Base-by-base conservation (phyloP, 2,329 filamentous ascomycete species). In the Nemania sp. region DNA sequence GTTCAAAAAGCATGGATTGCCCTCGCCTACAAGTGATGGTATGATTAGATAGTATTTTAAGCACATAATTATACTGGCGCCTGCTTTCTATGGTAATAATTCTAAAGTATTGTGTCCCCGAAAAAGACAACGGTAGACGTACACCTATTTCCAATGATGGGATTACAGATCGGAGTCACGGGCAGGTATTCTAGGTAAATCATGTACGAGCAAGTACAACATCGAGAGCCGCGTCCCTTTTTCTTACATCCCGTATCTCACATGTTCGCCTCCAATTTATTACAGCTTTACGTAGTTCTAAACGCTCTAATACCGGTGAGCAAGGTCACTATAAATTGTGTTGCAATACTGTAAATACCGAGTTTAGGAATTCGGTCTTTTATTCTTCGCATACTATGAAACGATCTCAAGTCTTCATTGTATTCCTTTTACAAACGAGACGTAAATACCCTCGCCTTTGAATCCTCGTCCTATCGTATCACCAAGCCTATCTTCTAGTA, bases 361-460 rank as follows among this genome's bases (percentile, higher is more conserved):
- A 20, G 5, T 62, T 47, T 8, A 4, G 26, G 26, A 26, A 26
- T 47, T 24, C 18, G 18, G 32, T 11, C 5, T 11, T 55, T 35
- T 10, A 1, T 35, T 10, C 13, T 54, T 45, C 24, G 26, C n/a
- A n/a, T 26, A 3, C 27, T 13, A 32, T 47, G 18, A 35, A 54
- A 51, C 38, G 49, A 24, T 54, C 13, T 54, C 27, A 29, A 55
- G 29, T 49, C 24, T 24, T 56, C 13, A 8, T 47, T 59, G 15
- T 56, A 56, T 51, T 29, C n/a, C 22, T n/a, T 56, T 38, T 52
- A 52, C 43, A 11, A 35, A 32, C 26, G 10, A 43, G 49, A 65
- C 38, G 43, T 32, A 26, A 11, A 11, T 20, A 41, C 22, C 13
- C n/a, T 11, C 24, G 52, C 24, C 29, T 32, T 24, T 24, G 24